phyloP scores from a whole-genome alignment of 2,329 filamentous ascomycete species.

The Scolecobasidium constrictum region DNA sequence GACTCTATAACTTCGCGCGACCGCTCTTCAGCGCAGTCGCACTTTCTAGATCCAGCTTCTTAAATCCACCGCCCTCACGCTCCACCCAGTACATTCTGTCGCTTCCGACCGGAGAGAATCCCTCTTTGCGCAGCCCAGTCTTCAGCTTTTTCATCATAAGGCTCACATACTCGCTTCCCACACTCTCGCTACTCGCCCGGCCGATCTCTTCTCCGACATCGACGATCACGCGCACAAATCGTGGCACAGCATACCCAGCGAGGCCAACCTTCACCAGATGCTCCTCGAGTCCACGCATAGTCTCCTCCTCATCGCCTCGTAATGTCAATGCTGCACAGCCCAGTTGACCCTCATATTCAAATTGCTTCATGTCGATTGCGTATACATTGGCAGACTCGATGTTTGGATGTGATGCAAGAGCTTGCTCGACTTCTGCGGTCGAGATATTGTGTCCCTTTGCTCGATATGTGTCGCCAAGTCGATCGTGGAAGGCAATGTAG shows the following conservation, averaged over 20 bases:
- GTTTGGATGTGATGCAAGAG: background rate
- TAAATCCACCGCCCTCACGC: background rate
- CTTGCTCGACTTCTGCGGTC: background rate
- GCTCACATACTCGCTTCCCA: background rate
- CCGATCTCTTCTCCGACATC: background rate
- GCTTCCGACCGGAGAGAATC: background rate
- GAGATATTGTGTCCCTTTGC: conserved; percentile 1
- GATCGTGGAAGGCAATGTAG: background rate
- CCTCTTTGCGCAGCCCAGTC: background rate
- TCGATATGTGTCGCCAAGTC: conserved; percentile 3
- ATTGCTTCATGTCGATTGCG: background rate
- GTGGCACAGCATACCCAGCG: background rate
- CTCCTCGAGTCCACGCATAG: background rate
- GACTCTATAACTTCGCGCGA: background rate
- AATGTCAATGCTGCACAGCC: conserved; percentile 1
- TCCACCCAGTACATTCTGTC: background rate
- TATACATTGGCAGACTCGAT: conserved; percentile 1
- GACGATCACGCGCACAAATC: background rate
- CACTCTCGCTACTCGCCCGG: background rate
- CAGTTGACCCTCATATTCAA: background rate
- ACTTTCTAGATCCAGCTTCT: background rate
- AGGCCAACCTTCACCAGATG: background rate
- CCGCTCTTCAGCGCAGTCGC: background rate
- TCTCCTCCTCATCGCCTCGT: background rate
- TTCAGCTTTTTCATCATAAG: background rate